Evolutionary conservation across 139 green algal species (phyloP).

Genomic region (Asterochloris sp.): DNA sequence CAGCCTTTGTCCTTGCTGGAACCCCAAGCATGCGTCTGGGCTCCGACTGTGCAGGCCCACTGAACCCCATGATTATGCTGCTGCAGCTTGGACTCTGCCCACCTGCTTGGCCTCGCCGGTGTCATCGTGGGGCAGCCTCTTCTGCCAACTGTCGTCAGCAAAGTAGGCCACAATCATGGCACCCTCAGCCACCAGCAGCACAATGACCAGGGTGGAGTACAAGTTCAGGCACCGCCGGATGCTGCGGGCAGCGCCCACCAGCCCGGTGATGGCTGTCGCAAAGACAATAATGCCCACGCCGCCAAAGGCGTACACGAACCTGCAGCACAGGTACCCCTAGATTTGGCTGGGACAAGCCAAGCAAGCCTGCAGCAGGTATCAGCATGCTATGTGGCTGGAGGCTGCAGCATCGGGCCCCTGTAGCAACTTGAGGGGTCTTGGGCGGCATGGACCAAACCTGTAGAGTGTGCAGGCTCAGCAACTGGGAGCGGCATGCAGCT

Average conservation of each 20-base stretch:
- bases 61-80: too few relatives aligned
- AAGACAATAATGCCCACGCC: slow-evolving; percentile 23
- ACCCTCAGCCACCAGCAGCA: slow-evolving; percentile 26
- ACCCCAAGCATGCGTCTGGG: too few relatives aligned
- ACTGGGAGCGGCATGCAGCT: too few relatives aligned
- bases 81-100: not conserved
- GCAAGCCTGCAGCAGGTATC: too few relatives aligned
- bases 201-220: slow-evolving; percentile 22
- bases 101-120: slow-evolving; percentile 25
- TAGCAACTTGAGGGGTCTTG: too few relatives aligned
- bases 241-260: slow-evolving; percentile 20
- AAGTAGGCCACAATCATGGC: slow-evolving; percentile 23
- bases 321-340: not conserved
- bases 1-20: too few relatives aligned
- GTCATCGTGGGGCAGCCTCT: slow-evolving; percentile 26
- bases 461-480: too few relatives aligned
- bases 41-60: too few relatives aligned
- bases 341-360: too few relatives aligned
- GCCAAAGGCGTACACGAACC: slow-evolving; percentile 34
- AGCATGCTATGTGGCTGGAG: too few relatives aligned
- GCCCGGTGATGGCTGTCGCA: slow-evolving; percentile 20
- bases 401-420: too few relatives aligned
- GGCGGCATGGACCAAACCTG: too few relatives aligned
- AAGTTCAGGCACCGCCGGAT: slow-evolving; percentile 17
- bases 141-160: slow-evolving; percentile 26